Base-by-base conservation (phyloP, 23 red algal species). In the Cyanidiococcus yangmingshanensis region DNA sequence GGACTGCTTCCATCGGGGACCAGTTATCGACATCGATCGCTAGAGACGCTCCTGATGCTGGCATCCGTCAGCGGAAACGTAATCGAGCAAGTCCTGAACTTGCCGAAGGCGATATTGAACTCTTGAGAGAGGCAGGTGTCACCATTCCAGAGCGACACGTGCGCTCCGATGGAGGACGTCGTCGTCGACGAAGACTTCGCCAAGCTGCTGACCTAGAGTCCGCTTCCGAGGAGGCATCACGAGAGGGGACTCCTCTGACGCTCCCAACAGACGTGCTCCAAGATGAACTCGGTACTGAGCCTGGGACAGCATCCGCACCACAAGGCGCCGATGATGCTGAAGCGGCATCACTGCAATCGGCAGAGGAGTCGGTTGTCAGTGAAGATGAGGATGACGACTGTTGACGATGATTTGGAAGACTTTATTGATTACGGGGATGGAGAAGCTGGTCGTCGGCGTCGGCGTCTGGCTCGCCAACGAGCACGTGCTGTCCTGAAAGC, bases 371-470 rank as follows among this genome's bases (percentile, higher is more conserved):
- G n/a, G n/a, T n/a, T n/a, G n/a, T n/a, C n/a, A n/a, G n/a, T n/a
- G n/a, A n/a, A n/a, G n/a, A n/a, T n/a, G n/a, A n/a, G n/a, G n/a
- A n/a, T n/a, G n/a, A n/a, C n/a, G n/a, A n/a, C n/a, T 35, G 63
- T 27, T 25, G 63, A 71, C 16, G 63, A 71, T 35, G 63, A 71
- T 25, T 71, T 71, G 7, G 63, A 7, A 2, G 63, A 71, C 63
- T 71, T 71, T 30, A 71, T 71, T 35, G 63, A 71, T 29, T 71
- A 71, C 27, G 63, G 63, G 3, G 63, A 71, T 25, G 63, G 63
- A 7, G 63, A 7, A 35, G n/a, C n/a, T 25, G 63, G n/a, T 2
- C 63, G 27, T 17, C 63, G 63, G 3, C 63, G 32, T 7, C 63
- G 63, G 3, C 63, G 63, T 30, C 63, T 25, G 3, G 63, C 63